These are phyloP conservation scores for Pugionium dolabratum DNA, from an alignment of 345 rosid species.

Conservation along the genomic window DNA sequence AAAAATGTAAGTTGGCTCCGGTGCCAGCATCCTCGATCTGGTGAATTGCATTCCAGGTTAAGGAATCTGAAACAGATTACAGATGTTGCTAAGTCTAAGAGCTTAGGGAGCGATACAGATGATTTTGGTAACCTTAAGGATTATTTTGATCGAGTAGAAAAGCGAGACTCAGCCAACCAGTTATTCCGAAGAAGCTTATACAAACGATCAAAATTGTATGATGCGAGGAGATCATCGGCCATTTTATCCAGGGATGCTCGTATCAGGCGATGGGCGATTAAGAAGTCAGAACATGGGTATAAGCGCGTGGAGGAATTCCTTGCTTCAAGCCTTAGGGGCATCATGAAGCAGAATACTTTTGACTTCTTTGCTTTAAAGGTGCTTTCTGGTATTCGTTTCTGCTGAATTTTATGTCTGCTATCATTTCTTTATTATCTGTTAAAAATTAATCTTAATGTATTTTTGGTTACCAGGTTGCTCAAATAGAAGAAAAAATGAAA, in stretches of 20 bases:
- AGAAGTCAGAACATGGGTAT: slow-evolving; percentile 82
- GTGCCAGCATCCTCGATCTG: slow-evolving; percentile 46
- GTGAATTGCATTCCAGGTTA: slow-evolving; percentile 56
- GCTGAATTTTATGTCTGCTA: slow-evolving; percentile 8
- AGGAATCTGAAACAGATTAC: slow-evolving; percentile 70
- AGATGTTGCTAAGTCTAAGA: slow-evolving; percentile 51
- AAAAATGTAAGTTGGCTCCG: slow-evolving; percentile 67
- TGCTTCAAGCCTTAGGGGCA: slow-evolving; percentile 80
- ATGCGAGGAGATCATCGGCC: slow-evolving; percentile 88
- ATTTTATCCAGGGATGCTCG: slow-evolving; percentile 98
- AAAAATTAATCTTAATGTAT: slow-evolving; percentile 32
- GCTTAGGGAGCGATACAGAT: slow-evolving; percentile 56
- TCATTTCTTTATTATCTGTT: slow-evolving; percentile 16
- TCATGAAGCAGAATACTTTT: slow-evolving; percentile 88
- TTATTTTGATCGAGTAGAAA: slow-evolving; percentile 90
- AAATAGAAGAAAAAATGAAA: slow-evolving; percentile 80
- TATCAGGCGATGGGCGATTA: slow-evolving; percentile 83
- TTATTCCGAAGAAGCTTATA: slow-evolving; percentile 82
- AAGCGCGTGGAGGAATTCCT: slow-evolving; percentile 93
- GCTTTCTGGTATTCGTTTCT: slow-evolving; percentile 29
- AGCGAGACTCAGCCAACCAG: slow-evolving; percentile 88
- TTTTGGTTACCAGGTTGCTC: slow-evolving; percentile 63
- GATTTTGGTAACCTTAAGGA: slow-evolving; percentile 92
- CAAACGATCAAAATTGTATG: slow-evolving; percentile 90
- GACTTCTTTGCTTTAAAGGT: slow-evolving; percentile 95